Percentiles rank a stretch among this genome's conserved stretches.
Evolutionary conservation across 2,329 filamentous ascomycete genomes (phyloP).

Genomic region (Aureobasidium sp.): DNA sequence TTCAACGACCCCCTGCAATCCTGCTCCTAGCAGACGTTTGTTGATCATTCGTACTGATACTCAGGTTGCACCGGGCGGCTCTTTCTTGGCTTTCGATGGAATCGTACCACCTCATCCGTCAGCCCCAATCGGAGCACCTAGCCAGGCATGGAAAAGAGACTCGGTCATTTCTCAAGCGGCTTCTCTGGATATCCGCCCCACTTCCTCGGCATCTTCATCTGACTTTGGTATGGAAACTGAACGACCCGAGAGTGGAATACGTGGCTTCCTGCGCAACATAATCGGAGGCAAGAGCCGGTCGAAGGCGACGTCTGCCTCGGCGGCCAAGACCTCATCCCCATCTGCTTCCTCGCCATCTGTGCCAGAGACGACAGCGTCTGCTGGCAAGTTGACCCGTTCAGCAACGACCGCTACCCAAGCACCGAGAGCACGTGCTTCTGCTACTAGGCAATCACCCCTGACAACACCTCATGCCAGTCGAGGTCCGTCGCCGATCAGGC

Average conservation of each 20-base stretch:
- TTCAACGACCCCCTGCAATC: conserved; percentile 74
- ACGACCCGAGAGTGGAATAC: conserved; percentile 24
- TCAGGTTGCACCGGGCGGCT: conserved; percentile 44
- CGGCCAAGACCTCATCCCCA: background rate
- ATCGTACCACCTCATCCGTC: conserved; percentile 37
- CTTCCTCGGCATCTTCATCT: conserved; percentile 24
- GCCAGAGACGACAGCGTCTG: background rate
- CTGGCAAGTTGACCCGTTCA: conserved; percentile 15
- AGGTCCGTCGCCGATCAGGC: conserved; percentile 30
- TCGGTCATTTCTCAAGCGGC: conserved; percentile 25
- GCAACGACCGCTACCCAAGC: conserved; percentile 18
- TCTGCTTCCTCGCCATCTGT: background rate
- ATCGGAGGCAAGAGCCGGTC: conserved; percentile 25
- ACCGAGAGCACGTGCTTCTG: background rate
- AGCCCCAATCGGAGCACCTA: conserved; percentile 26
- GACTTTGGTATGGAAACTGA: conserved; percentile 23
- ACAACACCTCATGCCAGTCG: conserved; percentile 5
- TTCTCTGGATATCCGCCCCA: conserved; percentile 25
- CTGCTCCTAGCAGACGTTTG: conserved; percentile 76
- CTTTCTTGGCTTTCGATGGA: conserved; percentile 60
- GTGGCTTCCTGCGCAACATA: conserved; percentile 31
- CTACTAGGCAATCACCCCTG: conserved; percentile 8
- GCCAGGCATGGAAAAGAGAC: conserved; percentile 28
- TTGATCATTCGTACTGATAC: conserved; percentile 82
- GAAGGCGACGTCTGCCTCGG: conserved; percentile 19